phyloP scores from a whole-genome alignment of 1,139 yeast genomes.

The Barnettozyma hawaiiensis region DNA sequence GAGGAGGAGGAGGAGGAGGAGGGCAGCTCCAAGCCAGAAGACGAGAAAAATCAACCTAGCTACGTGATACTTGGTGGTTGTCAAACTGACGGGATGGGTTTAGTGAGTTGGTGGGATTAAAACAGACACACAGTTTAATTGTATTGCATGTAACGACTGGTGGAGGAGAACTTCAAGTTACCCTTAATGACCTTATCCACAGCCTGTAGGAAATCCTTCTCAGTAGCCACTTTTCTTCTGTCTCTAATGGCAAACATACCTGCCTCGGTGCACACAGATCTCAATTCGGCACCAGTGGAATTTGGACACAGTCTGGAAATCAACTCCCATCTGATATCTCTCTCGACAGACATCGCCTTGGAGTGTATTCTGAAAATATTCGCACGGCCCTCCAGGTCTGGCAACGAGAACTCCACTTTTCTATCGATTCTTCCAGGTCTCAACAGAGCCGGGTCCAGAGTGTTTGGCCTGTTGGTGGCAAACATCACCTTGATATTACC shows the following conservation, averaged over 20 bases:
- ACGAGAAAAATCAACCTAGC: slow-evolving; percentile 42
- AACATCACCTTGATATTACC: slow-evolving; percentile 99
- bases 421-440: slow-evolving; percentile 98
- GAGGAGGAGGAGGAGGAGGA: slow-evolving; percentile 34
- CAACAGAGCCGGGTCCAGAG: slow-evolving; percentile 93
- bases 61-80: slow-evolving; percentile 87
- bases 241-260: slow-evolving; percentile 99
- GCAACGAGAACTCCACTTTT: slow-evolving; percentile 92
- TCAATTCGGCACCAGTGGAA: slow-evolving; percentile 96
- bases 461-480: slow-evolving; percentile 97
- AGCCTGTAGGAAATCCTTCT: slow-evolving; percentile 93
- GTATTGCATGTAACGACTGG: slow-evolving; percentile 97
- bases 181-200: slow-evolving; percentile 98
- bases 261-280: slow-evolving; percentile 95
- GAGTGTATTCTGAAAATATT: slow-evolving; percentile 95
- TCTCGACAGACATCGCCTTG: slow-evolving; percentile 94
- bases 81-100: slow-evolving; percentile 94
- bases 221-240: slow-evolving; percentile 95
- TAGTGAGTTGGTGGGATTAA: slow-evolving; percentile 92
- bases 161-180: slow-evolving; percentile 93
- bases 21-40: too few species aligned
- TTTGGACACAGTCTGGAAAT: slow-evolving; percentile 96
- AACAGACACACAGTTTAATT: slow-evolving; percentile 38
- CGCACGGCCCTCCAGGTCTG: slow-evolving; percentile 96
- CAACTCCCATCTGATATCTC: slow-evolving; percentile 97